These are phyloP conservation scores for Amesomyces nigricolor DNA, from an alignment of 2,329 filamentous ascomycete species.

Conservation along the genomic window DNA sequence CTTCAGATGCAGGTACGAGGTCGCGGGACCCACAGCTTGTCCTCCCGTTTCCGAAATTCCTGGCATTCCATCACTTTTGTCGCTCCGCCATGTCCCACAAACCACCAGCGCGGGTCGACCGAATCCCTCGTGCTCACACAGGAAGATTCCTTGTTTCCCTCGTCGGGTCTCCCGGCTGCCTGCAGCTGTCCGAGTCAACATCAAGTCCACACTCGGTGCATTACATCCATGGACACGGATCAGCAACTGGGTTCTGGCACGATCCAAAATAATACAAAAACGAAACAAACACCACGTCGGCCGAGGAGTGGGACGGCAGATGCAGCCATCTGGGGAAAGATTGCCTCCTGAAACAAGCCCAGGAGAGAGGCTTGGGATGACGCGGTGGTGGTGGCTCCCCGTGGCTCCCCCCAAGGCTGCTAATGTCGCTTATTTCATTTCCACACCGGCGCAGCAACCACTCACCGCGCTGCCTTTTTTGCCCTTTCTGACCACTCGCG, in stretches of 20 bases:
- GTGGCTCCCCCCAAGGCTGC: slow-evolving; percentile 15
- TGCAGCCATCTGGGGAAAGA: slow-evolving; percentile 1
- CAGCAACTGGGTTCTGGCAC: no score
- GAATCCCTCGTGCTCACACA: no score
- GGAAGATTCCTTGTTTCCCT: no score
- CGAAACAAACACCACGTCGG: background rate
- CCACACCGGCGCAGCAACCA: slow-evolving; percentile 21
- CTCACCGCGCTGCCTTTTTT: slow-evolving; percentile 20
- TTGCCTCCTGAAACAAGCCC: slow-evolving; percentile 11
- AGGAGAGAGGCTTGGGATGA: background rate
- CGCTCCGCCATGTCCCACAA: background rate
- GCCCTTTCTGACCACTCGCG: slow-evolving; percentile 19
- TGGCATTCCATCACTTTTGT: background rate
- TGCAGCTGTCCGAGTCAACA: background rate
- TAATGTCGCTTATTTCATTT: slow-evolving; percentile 36
- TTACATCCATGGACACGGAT: no score
- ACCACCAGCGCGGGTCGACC: background rate
- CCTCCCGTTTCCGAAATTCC: slow-evolving; percentile 4
- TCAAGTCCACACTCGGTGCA: no score
- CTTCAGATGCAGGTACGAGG: slow-evolving; percentile 16
- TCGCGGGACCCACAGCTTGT: background rate
- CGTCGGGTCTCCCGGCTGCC: background rate
- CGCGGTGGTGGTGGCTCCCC: slow-evolving; percentile 5
- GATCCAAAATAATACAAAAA: background rate
- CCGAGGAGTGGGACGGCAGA: background rate